These are phyloP conservation scores for Casaregolazyma lundiana DNA, from an alignment of 1,139 yeast species.

Conservation along the genomic window DNA sequence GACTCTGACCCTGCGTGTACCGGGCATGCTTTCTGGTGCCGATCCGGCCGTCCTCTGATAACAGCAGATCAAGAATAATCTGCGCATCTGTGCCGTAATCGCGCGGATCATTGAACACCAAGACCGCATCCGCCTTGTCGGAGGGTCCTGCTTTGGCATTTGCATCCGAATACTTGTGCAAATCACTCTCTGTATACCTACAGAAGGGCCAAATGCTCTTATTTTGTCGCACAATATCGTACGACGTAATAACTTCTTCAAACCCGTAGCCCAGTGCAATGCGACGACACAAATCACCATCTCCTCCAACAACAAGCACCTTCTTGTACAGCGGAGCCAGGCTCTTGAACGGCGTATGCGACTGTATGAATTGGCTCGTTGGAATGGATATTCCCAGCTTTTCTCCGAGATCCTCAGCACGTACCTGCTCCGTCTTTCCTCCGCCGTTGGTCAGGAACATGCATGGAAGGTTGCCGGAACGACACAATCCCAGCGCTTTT, in stretches of 20 bases:
- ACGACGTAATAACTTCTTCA: slow-evolving; percentile 67
- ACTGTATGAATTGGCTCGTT: slow-evolving; percentile 66
- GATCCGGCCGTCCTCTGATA: slow-evolving; percentile 56
- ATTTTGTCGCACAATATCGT: slow-evolving; percentile 58
- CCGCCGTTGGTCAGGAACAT: slow-evolving; percentile 91
- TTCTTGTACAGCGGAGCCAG: slow-evolving; percentile 51
- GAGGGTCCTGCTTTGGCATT: slow-evolving; percentile 32
- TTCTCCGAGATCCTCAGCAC: slow-evolving; percentile 56
- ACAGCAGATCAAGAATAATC: slow-evolving; percentile 65
- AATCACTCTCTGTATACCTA: slow-evolving; percentile 45
- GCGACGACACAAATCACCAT: slow-evolving; percentile 58
- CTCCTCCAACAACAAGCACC: slow-evolving; percentile 82
- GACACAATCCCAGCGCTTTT: slow-evolving; percentile 56
- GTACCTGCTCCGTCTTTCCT: slow-evolving; percentile 62
- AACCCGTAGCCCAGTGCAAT: slow-evolving; percentile 82
- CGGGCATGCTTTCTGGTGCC: slow-evolving; percentile 52
- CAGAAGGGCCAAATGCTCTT: slow-evolving; percentile 75
- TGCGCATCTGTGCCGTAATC: slow-evolving; percentile 88
- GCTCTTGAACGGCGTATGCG: slow-evolving; percentile 84
- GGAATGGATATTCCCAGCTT: slow-evolving; percentile 48
- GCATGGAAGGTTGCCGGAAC: slow-evolving; percentile 63
- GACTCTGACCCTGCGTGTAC: slow-evolving; percentile 19
- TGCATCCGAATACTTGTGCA: slow-evolving; percentile 42
- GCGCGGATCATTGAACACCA: slow-evolving; percentile 87
- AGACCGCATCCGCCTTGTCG: slow-evolving; percentile 65